These are phyloP conservation scores for Nemania sp. DNA, from an alignment of 2,329 filamentous ascomycete genomes.

Conservation along the genomic window DNA sequence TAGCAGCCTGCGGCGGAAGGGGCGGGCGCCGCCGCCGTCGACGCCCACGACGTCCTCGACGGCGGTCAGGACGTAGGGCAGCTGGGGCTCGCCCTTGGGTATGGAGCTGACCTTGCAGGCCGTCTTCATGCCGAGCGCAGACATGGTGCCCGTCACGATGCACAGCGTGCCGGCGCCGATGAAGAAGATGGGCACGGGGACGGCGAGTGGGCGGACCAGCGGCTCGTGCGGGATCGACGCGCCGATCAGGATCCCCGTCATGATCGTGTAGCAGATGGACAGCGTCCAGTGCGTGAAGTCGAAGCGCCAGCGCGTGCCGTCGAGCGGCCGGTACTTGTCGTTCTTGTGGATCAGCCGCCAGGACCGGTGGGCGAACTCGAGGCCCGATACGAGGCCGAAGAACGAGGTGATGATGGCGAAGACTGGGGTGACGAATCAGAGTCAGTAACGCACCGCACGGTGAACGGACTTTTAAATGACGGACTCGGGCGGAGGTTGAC, in stretches of 20 bases:
- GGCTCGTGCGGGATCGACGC: constrained; percentile 56
- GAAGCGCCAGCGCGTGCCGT: constrained; percentile 53
- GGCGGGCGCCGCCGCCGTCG: constrained; percentile 63
- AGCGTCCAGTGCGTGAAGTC: constrained; percentile 55
- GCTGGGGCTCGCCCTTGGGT: constrained; percentile 60
- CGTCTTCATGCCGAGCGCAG: constrained; percentile 44
- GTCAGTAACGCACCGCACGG: constrained; percentile 5
- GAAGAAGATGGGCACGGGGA: constrained; percentile 57
- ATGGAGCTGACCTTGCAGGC: constrained; percentile 69
- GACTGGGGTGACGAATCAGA: constrained; percentile 37
- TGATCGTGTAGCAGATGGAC: constrained; percentile 51
- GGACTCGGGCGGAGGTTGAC: background rate
- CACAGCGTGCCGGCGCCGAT: constrained; percentile 52
- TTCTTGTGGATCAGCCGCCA: constrained; percentile 54
- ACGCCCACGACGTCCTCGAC: constrained; percentile 71
- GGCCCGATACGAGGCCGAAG: constrained; percentile 59
- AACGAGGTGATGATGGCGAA: constrained; percentile 60
- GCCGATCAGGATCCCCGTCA: constrained; percentile 56
- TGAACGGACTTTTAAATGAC: background rate
- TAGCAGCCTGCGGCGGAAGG: constrained; percentile 55
- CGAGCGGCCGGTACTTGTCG: constrained; percentile 56
- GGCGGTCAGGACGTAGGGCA: constrained; percentile 66
- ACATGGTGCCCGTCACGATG: constrained; percentile 47
- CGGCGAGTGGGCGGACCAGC: constrained; percentile 54
- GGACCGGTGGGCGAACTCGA: constrained; percentile 56